Evolutionary conservation across 257 asterid genomes (phyloP), one percentile per base, ranked within the genome.

Genomic region (Rehmannia glutinosa): DNA sequence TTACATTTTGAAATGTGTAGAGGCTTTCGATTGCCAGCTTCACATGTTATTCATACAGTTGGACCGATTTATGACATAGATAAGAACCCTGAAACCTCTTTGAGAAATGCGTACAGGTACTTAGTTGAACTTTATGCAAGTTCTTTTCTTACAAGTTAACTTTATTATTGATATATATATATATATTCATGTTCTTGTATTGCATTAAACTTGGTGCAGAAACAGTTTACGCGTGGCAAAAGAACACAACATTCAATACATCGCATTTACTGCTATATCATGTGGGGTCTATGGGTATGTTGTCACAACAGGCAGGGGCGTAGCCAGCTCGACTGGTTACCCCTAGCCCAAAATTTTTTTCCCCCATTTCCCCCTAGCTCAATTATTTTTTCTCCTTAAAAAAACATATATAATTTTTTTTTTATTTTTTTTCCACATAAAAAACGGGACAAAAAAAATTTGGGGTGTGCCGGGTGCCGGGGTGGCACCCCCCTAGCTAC

Each of bases 11-110:
- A 21, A 32, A 39, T 75, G 61, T 74, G 70, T 81, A 94, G 99
- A 73, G 99, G 96, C 46, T 94, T 91, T 57, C 83, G 78, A 19
- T 78, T 94, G 85, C 97, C 97, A 51, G 95, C 93, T 45, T 91
- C 99, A 68, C 96, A 91, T 79, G 92, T 94, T 43, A 91, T 91
- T 76, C 92, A 94, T 77, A 85, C 99, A 17, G 99, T 91, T 76
- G 99, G 99, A 52, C 99, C 99, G 8, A 73, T 94, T 51, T 91
- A 94, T 68, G 82, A 82, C 58, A 19, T 27, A 35, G 82, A 82
- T 66, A 61, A 57, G 51, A 80, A 88, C 80, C 90, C 97, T 55
- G 77, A 76, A 81, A 86, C 82, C 56, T 75, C 86, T 52, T 69
- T 91, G 86, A 81, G 73, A 62, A 91, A 80, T 81, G 89, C 99